Percentiles rank a stretch among this genome's conserved stretches.
Conservation (phyloP, 1,139 yeast genomes). For the Hansenula lynferdii region DNA sequence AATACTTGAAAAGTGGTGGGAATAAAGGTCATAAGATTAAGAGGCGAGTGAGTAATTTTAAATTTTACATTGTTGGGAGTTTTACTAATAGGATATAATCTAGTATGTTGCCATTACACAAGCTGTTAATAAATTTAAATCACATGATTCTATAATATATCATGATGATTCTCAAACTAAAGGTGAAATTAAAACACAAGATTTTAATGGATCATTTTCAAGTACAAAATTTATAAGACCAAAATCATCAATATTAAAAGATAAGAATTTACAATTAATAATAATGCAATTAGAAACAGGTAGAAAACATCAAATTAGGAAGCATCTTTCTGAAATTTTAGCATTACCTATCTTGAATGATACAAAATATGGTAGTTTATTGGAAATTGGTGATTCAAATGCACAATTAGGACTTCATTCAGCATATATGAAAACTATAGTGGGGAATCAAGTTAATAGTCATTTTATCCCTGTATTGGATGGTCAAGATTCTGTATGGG, state of each 20-base stretch:
- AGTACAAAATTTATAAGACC: slow-evolving; percentile 14
- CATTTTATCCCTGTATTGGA: slow-evolving; percentile 19
- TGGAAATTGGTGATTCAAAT: no score
- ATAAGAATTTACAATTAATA: slow-evolving; percentile 13
- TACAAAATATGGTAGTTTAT: slow-evolving; percentile 21
- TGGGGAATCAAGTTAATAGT: slow-evolving; percentile 17
- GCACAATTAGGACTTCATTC: no score
- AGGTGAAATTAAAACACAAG: slow-evolving; percentile 5
- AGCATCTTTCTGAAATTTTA: slow-evolving; percentile 25
- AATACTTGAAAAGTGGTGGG: slow-evolving; percentile 27
- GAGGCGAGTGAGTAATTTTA: no score
- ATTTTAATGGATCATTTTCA: slow-evolving; percentile 6
- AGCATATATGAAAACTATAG: slow-evolving; percentile 23
- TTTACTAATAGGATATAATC: no score
- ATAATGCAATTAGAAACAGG: slow-evolving; percentile 37
- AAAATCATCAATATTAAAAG: background rate
- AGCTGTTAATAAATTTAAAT: background rate
- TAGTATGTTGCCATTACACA: slow-evolving; percentile 11
- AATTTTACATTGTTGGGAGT: no score
- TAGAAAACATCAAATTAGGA: slow-evolving; percentile 40
- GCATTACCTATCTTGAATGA: slow-evolving; percentile 27
- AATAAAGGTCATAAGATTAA: slow-evolving; percentile 26
- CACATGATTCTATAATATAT: background rate
- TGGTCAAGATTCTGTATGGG: slow-evolving; percentile 12
- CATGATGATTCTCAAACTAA: slow-evolving; percentile 1